These are phyloP conservation scores for Kodamaea lidongshanica DNA, from an alignment of 805 yeast species.

Conservation along the genomic window DNA sequence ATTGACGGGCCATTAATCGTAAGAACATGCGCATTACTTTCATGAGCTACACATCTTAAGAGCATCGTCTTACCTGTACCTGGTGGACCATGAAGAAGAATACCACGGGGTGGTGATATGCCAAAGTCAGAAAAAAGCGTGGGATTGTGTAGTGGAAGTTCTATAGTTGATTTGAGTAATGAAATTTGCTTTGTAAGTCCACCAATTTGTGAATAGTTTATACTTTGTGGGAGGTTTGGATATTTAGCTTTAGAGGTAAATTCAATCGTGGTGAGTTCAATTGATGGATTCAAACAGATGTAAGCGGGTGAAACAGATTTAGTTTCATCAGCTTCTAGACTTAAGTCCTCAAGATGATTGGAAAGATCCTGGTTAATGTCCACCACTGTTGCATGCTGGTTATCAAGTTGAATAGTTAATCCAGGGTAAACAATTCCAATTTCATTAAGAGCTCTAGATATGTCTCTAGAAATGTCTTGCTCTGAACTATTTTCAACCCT, in stretches of 20 bases:
- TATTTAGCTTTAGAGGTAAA: constrained; percentile 25
- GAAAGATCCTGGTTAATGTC: constrained; percentile 19
- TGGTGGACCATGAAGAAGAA: constrained; percentile 91
- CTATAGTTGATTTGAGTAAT: constrained; percentile 58
- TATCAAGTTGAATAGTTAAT: constrained; percentile 27
- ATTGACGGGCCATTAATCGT: constrained; percentile 87
- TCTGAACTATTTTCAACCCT: not conserved
- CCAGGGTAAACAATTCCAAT: constrained; percentile 61
- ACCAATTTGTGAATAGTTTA: constrained; percentile 58
- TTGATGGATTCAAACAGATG: constrained; percentile 24
- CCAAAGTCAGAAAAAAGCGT: constrained; percentile 74
- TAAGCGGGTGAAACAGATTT: constrained; percentile 43
- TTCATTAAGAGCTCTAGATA: constrained; percentile 44
- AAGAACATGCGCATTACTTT: constrained; percentile 73
- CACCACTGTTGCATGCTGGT: constrained; percentile 13
- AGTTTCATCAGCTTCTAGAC: constrained; percentile 30
- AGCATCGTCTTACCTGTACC: constrained; percentile 96
- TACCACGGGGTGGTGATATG: constrained; percentile 89
- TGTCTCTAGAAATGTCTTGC: constrained; percentile 10
- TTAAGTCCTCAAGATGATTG: constrained; percentile 19
- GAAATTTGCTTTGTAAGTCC: constrained; percentile 66
- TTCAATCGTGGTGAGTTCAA: constrained; percentile 9
- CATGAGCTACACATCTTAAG: constrained; percentile 73
- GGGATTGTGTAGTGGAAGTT: constrained; percentile 76
- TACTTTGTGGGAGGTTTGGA: constrained; percentile 39